These are phyloP conservation scores for Acacia melanoxylon DNA, from an alignment of 306 rosid genomes.

Conservation along the genomic window DNA sequence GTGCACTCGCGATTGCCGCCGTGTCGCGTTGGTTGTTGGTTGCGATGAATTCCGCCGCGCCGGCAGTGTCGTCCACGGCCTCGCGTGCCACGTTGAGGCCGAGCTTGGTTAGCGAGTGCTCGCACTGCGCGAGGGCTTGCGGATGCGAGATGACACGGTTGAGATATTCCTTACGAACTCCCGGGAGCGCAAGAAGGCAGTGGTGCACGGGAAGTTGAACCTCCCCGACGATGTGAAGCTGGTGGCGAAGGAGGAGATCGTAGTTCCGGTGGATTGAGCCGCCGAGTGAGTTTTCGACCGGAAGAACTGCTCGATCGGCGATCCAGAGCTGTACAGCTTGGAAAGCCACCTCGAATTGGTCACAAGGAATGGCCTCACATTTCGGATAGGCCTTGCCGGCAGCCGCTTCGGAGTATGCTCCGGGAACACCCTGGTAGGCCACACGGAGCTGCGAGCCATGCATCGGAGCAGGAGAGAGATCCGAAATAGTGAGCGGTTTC, in stretches of 20 bases:
- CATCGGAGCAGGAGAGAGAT: constrained; percentile 89
- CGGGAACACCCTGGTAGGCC: constrained; percentile 96
- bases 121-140: constrained; percentile 93
- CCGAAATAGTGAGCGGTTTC: constrained; percentile 74
- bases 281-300: constrained; percentile 90
- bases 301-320: constrained; percentile 91
- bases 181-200: constrained; percentile 89
- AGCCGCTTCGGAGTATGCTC: constrained; percentile 96
- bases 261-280: constrained; percentile 94
- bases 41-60: constrained; percentile 84
- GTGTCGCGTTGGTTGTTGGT: constrained; percentile 71
- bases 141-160: constrained; percentile 92
- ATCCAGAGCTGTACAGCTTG: constrained; percentile 98
- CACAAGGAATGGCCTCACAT: constrained; percentile 93
- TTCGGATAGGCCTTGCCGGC: constrained; percentile 95
- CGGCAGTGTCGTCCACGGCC: constrained; percentile 96
- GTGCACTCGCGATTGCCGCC: constrained; percentile 86
- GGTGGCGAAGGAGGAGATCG: constrained; percentile 94
- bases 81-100: constrained; percentile 90
- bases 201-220: constrained; percentile 92
- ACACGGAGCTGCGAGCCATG: constrained; percentile 92
- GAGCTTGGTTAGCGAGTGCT: constrained; percentile 69
- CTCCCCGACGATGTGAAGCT: constrained; percentile 95
- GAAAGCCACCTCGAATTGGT: constrained; percentile 94
- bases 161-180: constrained; percentile 74